Evolutionary conservation across 139 green algal species (phyloP), one percentile per base, ranked within the genome.

Genomic region (Auxenochlorella pyrenoidosa): DNA sequence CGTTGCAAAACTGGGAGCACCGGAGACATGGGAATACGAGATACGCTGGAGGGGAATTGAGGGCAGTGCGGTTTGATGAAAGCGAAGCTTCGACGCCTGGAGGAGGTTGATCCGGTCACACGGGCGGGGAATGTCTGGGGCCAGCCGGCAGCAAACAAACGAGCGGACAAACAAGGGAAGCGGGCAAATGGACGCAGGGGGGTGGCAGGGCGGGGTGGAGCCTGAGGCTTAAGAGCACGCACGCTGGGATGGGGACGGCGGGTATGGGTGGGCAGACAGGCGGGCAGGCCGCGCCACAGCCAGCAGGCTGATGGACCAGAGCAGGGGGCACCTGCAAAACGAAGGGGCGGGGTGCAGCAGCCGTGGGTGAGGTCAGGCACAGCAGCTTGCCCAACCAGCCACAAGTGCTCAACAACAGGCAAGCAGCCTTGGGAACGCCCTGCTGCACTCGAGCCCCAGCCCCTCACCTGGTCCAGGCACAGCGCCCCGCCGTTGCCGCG

Each of bases 61-160:
- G 66, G 66, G 66, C 66, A 73, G 32, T 63, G 66, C 34, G 66
- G 32, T 73, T 71, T 73, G 66, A 73, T 73, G 66, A 73, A 73
- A 73, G 66, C n/a, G 54, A 63, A 63, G 54, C 54, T 63, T 36
- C 32, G 66, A 38, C 28, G 28, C 66, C 28, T 34, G 66, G 63
- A 36, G 66, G 30, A 40, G 66, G 66, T 30, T 15, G 32, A 18
- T 73, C 34, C 32, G 34, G 66, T 73, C 66, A 73, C 66, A 73
- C 66, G 34, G n/a, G 66, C 32, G 32, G 54, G 63, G 16, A 36
- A 40, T 73, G 66, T 73, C 66, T 73, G 66, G 66, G 66, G 66
- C 28, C 54, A 63, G 54, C 66, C 30, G 34, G 10, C 66, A 73
- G 66, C 66, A 73, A 36, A 36, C 54, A 63, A 63, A 63, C 66